Percentiles rank a stretch among this genome's conserved stretches.
phyloP scores from a whole-genome alignment of 768 basidiomycete species.

The Coprinellus aureogranulatus region DNA sequence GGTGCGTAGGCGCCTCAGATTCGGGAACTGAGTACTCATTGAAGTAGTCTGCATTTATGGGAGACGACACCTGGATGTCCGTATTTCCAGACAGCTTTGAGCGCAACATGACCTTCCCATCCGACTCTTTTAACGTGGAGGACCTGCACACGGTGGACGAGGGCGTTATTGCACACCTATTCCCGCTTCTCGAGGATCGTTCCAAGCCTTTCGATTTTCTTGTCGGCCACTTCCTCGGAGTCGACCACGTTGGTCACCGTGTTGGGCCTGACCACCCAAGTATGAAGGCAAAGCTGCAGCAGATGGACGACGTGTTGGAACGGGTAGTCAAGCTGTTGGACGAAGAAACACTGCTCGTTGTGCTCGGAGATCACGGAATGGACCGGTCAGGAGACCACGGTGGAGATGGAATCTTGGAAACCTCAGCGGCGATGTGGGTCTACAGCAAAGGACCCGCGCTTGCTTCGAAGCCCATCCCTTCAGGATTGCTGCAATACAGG shows the following conservation, averaged over 20 bases:
- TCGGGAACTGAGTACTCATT: neutral
- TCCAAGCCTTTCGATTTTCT: conserved; percentile 76
- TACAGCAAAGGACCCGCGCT: conserved; percentile 76
- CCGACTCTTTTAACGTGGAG: conserved; percentile 97
- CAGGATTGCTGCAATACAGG: conserved; percentile 49
- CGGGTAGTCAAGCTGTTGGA: conserved; percentile 74
- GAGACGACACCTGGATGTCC: conserved; percentile 95
- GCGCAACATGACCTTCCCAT: conserved; percentile 74
- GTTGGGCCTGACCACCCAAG: conserved; percentile 85
- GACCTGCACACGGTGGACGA: conserved; percentile 94
- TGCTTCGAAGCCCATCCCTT: conserved; percentile 39
- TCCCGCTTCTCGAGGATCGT: conserved; percentile 65
- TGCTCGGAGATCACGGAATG: conserved; percentile 98
- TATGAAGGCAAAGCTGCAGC: conserved; percentile 81
- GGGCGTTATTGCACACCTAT: conserved; percentile 81
- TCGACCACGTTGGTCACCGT: conserved; percentile 95
- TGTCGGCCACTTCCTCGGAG: conserved; percentile 91
- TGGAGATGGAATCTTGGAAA: conserved; percentile 83
- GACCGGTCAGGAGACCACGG: conserved; percentile 93
- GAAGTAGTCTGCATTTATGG: conserved; percentile 80
- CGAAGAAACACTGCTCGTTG: conserved; percentile 84
- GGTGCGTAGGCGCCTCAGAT: conserved; percentile 32
- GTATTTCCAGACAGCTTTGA: conserved; percentile 80
- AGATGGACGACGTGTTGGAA: conserved; percentile 81
- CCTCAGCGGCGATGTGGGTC: conserved; percentile 84